Evolutionary conservation across 1,284 basidiomycete genomes (phyloP), one percentile per base, ranked within the genome.

Genomic region (Exsudoporus floridanus): DNA sequence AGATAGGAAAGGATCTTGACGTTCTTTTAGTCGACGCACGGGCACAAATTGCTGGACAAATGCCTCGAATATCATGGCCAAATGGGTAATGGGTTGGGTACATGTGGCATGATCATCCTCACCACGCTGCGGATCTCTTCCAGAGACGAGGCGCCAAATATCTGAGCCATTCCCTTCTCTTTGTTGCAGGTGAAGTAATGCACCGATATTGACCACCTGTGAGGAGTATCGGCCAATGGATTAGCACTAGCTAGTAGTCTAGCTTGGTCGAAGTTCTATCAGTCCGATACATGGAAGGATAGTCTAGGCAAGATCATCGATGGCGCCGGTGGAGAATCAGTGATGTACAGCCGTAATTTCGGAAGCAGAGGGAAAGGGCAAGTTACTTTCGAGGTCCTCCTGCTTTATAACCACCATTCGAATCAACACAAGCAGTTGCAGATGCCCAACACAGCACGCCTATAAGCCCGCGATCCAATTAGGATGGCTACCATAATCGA

Each of bases 71-170:
- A 41, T 25, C 36, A 18, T 30, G 49, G 21, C 8, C n/a, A 14
- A 53, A 34, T 34, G 39, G 50, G 49, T 19, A 25, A n/a, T 0
- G 51, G 53, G 44, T 25, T 43, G 36, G 19, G 44, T 49, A 18
- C 6, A 27, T 36, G 28, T 12, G 36, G 2, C 30, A 39, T 59
- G 42, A 30, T 63, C 16, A 33, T 50, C 46, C 27, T 14, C 23
- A 31, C 35, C 49, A 52, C n/a, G 54, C 52, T 23, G 52, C 45
- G 34, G 43, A 55, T 38, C 33, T 50, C 37, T 33, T 63, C 2
- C 50, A 56, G 35, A 58, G 57, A 46, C 44, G 50, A 38, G 51
- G 50, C 23, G 23, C 16, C 30, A 28, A 7, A 19, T 44, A 21
- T 27, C 18, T 12, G 25, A 18, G 47, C 12, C 12, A 18, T 21